Percentiles rank a stretch among this genome's conserved stretches.
phyloP scores from a whole-genome alignment of 495 filamentous ascomycete species.

The Neurospora sp. region DNA sequence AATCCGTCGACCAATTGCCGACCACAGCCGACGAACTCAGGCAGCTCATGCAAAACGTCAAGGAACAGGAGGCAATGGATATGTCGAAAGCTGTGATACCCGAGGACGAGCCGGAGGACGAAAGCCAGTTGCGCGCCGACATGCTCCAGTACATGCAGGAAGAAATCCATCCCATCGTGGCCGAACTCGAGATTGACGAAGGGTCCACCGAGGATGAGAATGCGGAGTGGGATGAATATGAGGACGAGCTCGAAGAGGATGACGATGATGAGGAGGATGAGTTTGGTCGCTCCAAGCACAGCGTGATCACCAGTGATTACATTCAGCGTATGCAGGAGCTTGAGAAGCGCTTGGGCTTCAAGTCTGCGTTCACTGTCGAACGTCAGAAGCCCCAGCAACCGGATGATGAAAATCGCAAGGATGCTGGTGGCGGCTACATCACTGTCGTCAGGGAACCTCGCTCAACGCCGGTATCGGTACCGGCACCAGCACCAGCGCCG shows the following conservation, averaged over 20 bases:
- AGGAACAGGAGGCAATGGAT: slow-evolving; percentile 29
- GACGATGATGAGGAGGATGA: slow-evolving; percentile 52
- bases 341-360: slow-evolving; percentile 56
- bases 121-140: slow-evolving; percentile 68
- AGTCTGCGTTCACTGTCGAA: slow-evolving; percentile 24
- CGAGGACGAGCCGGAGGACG: slow-evolving; percentile 65
- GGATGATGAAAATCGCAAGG: slow-evolving; percentile 13
- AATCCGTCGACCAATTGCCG: slow-evolving; percentile 29
- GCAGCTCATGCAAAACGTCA: slow-evolving; percentile 38
- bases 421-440: slow-evolving; percentile 10
- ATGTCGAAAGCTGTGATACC: slow-evolving; percentile 36
- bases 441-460: not conserved
- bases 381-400: slow-evolving; percentile 2
- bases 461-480: not conserved
- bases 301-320: slow-evolving; percentile 60
- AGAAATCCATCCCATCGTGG: slow-evolving; percentile 82
- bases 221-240: slow-evolving; percentile 32
- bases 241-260: slow-evolving; percentile 44
- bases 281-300: slow-evolving; percentile 55
- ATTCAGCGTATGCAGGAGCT: slow-evolving; percentile 71
- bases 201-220: slow-evolving; percentile 50
- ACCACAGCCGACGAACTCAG: slow-evolving; percentile 32
- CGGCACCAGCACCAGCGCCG: not conserved
- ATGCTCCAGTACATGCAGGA: slow-evolving; percentile 84
- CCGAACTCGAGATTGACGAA: slow-evolving; percentile 82